Conservation (phyloP, 1,284 basidiomycete species). For the Xanthoconium separans region DNA sequence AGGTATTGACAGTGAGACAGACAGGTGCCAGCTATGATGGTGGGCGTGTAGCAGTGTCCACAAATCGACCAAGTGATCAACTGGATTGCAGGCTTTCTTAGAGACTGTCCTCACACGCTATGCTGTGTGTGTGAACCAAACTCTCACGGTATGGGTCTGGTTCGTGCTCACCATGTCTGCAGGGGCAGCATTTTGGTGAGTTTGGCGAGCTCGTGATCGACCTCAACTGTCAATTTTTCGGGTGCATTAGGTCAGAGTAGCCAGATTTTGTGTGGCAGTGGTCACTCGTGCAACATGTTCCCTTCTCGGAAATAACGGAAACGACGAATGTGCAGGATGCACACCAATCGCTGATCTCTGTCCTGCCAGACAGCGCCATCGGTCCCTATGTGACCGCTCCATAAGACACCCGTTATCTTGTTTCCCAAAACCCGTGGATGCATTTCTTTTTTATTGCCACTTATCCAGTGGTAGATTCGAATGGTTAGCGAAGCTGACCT, state of each 20-base stretch:
- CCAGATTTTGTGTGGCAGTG: not conserved
- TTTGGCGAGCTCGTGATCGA: not conserved
- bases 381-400: slow-evolving; percentile 8
- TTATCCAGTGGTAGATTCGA: slow-evolving; percentile 3
- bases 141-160: not conserved
- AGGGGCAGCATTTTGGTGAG: not conserved
- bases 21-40: too few relatives aligned
- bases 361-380: slow-evolving; percentile 4
- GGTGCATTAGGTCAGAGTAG: too few relatives aligned
- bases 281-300: not conserved
- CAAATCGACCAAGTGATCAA: not conserved
- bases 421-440: not conserved
- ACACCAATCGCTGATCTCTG: slow-evolving; percentile 14
- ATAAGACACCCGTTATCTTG: slow-evolving; percentile 12
- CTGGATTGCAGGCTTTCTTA: not conserved
- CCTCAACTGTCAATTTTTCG: not conserved
- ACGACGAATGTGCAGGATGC: slow-evolving; percentile 23
- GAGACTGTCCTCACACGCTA: not conserved
- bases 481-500: slow-evolving; percentile 11
- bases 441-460: not conserved
- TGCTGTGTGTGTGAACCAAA: not conserved
- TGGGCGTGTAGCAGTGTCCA: too few relatives aligned
- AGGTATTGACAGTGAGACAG: too few relatives aligned
- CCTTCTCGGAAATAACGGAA: slow-evolving; percentile 5
- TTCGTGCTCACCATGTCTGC: not conserved